These are phyloP conservation scores for Eutrema salsugineum DNA, from an alignment of 441 rosid genomes.

Conservation along the genomic window DNA sequence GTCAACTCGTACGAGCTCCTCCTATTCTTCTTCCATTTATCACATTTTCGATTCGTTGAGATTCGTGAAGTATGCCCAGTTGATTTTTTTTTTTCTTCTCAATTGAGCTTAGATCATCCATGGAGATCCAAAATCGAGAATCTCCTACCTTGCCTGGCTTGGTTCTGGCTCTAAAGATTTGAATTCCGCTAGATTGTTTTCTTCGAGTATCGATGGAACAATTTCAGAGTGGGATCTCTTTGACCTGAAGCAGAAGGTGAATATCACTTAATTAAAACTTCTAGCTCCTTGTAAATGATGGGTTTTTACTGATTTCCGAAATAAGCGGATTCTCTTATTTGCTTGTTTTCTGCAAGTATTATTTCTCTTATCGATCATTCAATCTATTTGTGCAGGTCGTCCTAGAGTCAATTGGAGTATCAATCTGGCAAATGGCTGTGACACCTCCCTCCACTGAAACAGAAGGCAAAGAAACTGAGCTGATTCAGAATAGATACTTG, in stretches of 20 bases:
- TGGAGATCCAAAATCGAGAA: slow-evolving; percentile 73
- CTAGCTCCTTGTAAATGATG: neutral
- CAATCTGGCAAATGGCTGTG: slow-evolving; percentile 94
- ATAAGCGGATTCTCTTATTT: slow-evolving; percentile 10
- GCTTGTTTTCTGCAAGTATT: neutral
- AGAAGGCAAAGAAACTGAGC: slow-evolving; percentile 35
- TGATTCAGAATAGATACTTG: slow-evolving; percentile 49
- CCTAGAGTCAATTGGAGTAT: slow-evolving; percentile 68
- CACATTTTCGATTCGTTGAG: neutral
- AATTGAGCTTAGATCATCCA: slow-evolving; percentile 57
- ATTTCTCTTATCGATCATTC: neutral
- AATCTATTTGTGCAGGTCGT: slow-evolving; percentile 48
- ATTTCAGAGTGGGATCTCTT: slow-evolving; percentile 89
- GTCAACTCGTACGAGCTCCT: slow-evolving; percentile 63
- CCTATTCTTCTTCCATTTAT: neutral
- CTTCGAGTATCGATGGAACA: slow-evolving; percentile 87
- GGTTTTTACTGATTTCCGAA: neutral
- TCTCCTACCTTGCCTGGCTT: slow-evolving; percentile 80
- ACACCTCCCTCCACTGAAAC: slow-evolving; percentile 39
- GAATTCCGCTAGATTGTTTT: slow-evolving; percentile 57
- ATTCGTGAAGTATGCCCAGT: neutral
- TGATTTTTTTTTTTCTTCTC: neutral
- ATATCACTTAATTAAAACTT: neutral
- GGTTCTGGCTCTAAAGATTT: slow-evolving; percentile 40
- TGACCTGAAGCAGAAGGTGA: slow-evolving; percentile 77